Evolutionary conservation across 2,329 filamentous ascomycete species (phyloP).

Genomic region (Apiospora aurea): DNA sequence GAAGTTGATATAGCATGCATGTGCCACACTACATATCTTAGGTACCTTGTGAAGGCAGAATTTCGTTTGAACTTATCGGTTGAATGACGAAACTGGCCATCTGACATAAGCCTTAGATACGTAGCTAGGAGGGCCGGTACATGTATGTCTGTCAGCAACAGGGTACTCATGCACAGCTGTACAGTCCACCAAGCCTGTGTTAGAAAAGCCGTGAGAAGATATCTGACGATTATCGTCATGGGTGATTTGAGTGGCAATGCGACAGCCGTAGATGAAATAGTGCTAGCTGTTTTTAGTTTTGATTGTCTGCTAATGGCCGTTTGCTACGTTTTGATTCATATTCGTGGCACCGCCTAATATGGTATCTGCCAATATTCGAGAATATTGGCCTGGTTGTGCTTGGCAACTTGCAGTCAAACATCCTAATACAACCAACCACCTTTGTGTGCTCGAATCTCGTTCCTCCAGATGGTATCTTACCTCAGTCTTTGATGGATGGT

Average conservation of each 20-base stretch:
- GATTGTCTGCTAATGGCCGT: too few relatives aligned
- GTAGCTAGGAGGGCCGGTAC: neutral
- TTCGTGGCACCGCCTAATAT: too few relatives aligned
- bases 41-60: neutral
- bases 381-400: too few relatives aligned
- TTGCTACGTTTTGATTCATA: too few relatives aligned
- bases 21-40: neutral
- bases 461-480: neutral
- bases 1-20: neutral
- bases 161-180: neutral
- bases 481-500: neutral
- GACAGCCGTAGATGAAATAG: too few relatives aligned
- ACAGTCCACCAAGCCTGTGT: neutral
- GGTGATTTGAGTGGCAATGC: too few relatives aligned
- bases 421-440: neutral
- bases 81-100: neutral
- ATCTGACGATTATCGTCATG: too few relatives aligned
- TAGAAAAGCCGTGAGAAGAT: neutral
- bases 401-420: too few relatives aligned
- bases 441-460: neutral
- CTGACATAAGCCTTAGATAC: conserved; percentile 12
- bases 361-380: too few relatives aligned
- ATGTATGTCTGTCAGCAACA: neutral
- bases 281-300: too few relatives aligned
- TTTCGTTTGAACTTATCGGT: neutral